A percentile compares a stretch with the other conserved stretches of the same genome.
These are phyloP conservation scores for Calocera viscosa DNA, from an alignment of 768 basidiomycete species.

Conservation along the genomic window DNA sequence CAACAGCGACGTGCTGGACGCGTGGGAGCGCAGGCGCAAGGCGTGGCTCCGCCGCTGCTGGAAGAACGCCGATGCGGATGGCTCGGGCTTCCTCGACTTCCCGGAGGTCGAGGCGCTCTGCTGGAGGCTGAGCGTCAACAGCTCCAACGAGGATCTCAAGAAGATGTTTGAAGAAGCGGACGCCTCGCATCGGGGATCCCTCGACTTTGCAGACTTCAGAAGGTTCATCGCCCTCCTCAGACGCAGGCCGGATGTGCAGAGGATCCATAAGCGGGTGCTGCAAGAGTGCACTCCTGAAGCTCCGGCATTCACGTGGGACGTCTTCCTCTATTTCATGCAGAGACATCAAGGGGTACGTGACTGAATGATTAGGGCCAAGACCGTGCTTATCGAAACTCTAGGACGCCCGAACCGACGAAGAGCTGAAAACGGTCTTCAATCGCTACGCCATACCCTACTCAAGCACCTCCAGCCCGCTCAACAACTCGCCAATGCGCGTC, in stretches of 20 bases:
- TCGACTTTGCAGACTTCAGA: slow-evolving; percentile 59
- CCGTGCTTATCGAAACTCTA: slow-evolving; percentile 12
- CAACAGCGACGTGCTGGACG: slow-evolving; percentile 8
- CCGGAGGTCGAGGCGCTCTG: slow-evolving; percentile 63
- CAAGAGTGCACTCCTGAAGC: background rate
- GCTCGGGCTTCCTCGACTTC: slow-evolving; percentile 52
- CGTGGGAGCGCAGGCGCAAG: slow-evolving; percentile 42
- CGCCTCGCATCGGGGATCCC: slow-evolving; percentile 38
- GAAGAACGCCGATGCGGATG: slow-evolving; percentile 54
- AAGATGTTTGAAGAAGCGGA: slow-evolving; percentile 63
- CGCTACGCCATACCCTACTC: slow-evolving; percentile 24
- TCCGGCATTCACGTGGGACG: slow-evolving; percentile 39
- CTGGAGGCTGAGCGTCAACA: slow-evolving; percentile 52
- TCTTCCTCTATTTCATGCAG: slow-evolving; percentile 10
- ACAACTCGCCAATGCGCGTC: slow-evolving; percentile 2
- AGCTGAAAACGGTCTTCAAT: slow-evolving; percentile 31
- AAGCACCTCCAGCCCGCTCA: background rate
- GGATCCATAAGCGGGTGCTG: background rate
- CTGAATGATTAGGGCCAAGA: background rate
- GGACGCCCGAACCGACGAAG: slow-evolving; percentile 25
- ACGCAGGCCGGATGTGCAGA: background rate
- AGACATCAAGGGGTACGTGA: background rate
- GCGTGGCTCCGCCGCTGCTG: slow-evolving; percentile 77
- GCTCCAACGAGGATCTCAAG: slow-evolving; percentile 40
- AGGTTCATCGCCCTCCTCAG: slow-evolving; percentile 32